Percentiles rank a stretch among this genome's conserved stretches.
Conservation (phyloP, 108 stramenopile species). For the Cyclotella kingstonii region DNA sequence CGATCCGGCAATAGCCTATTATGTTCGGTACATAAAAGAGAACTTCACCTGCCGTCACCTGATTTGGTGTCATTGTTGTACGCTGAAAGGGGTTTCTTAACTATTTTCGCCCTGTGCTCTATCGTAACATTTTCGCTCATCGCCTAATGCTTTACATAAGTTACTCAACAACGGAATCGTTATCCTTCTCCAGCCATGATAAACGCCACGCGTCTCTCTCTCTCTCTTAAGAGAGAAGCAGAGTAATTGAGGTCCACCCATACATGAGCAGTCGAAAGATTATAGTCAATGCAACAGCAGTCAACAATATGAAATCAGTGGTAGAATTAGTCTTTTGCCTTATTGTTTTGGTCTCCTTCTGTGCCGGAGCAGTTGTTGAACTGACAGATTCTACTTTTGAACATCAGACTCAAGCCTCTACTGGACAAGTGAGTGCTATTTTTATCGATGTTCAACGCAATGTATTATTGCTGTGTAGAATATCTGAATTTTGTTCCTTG, state of each 20-base stretch:
- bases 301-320: background rate
- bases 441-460: background rate
- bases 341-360: background rate
- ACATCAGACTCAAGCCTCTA: conserved; percentile 51
- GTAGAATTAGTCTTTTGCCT: background rate
- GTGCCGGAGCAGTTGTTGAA: conserved; percentile 39
- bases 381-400: conserved; percentile 48
- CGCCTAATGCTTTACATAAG: too few species aligned
- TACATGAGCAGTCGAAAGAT: too few species aligned
- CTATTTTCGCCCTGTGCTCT: too few species aligned
- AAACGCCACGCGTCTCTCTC: too few species aligned
- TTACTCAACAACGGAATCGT: too few species aligned
- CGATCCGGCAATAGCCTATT: conserved; percentile 86
- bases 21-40: conserved; percentile 91
- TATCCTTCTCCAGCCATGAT: too few species aligned
- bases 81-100: too few species aligned
- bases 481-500: background rate
- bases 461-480: background rate
- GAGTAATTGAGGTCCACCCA: too few species aligned
- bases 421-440: conserved; percentile 23
- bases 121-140: too few species aligned
- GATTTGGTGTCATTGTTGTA: conserved; percentile 48
- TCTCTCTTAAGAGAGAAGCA: too few species aligned
- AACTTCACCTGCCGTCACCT: too few species aligned
- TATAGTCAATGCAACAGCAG: too few species aligned